These are phyloP conservation scores for Leishmania turanica DNA, from an alignment of 208 protist species.

Conservation along the genomic window DNA sequence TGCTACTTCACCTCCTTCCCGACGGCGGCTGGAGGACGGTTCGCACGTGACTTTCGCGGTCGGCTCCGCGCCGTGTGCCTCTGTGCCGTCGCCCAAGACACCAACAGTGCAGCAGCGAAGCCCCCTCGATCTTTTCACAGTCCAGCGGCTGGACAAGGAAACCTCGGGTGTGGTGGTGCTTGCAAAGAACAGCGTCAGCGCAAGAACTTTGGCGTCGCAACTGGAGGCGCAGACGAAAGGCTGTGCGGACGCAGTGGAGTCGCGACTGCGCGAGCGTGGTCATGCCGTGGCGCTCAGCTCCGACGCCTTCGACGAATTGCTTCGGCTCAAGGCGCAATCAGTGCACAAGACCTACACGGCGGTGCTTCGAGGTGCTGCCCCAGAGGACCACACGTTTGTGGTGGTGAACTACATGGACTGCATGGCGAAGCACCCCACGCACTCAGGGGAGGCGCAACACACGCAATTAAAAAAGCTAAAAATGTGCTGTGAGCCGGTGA, in stretches of 20 bases:
- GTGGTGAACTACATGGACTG: slow-evolving; percentile 62
- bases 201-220: slow-evolving; percentile 38
- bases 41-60: not conserved
- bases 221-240: slow-evolving; percentile 57
- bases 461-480: slow-evolving; percentile 73
- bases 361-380: slow-evolving; percentile 42
- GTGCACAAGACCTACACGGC: slow-evolving; percentile 72
- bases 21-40: not conserved
- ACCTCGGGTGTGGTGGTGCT: slow-evolving; percentile 84
- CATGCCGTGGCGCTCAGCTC: not conserved
- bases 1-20: not conserved
- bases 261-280: slow-evolving; percentile 9
- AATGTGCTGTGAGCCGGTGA: slow-evolving; percentile 62
- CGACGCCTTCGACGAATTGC: slow-evolving; percentile 36
- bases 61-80: not conserved
- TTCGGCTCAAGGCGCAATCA: slow-evolving; percentile 24
- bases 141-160: slow-evolving; percentile 91
- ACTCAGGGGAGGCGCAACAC: slow-evolving; percentile 30
- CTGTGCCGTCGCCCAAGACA: not conserved
- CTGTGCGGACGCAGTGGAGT: slow-evolving; percentile 22
- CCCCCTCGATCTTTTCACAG: slow-evolving; percentile 31
- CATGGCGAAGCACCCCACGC: slow-evolving; percentile 32
- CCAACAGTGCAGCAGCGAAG: not conserved
- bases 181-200: slow-evolving; percentile 17
- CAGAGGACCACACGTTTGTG: slow-evolving; percentile 36